These are phyloP conservation scores for Candolleomyces efflorescens DNA, from an alignment of 768 basidiomycete genomes.

Conservation along the genomic window DNA sequence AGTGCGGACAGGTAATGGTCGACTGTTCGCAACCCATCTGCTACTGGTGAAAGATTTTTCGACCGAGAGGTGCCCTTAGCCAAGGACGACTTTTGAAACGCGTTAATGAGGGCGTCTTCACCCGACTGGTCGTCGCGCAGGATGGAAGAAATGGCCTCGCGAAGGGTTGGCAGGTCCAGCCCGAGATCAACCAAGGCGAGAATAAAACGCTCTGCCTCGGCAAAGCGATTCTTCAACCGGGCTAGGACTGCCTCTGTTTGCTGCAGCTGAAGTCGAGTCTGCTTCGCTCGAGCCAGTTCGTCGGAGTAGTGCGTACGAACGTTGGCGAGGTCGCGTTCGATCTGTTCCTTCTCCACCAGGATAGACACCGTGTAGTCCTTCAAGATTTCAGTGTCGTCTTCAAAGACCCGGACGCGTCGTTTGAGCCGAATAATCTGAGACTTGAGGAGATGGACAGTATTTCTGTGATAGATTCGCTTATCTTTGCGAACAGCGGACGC, in stretches of 20 bases:
- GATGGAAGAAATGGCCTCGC: conserved; percentile 23
- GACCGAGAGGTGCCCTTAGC: conserved; percentile 39
- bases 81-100: conserved; percentile 38
- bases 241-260: background rate
- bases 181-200: conserved; percentile 32
- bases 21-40: conserved; percentile 28
- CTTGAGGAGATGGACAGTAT: conserved; percentile 8
- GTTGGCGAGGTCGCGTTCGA: conserved; percentile 22
- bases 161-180: conserved; percentile 28
- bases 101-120: conserved; percentile 39
- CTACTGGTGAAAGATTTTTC: conserved; percentile 26
- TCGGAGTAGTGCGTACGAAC: conserved; percentile 22
- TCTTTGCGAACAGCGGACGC: background rate
- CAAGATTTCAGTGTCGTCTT: conserved; percentile 23
- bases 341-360: conserved; percentile 12
- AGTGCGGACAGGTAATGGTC: conserved; percentile 44
- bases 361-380: conserved; percentile 19
- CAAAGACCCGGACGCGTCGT: conserved; percentile 17
- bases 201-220: conserved; percentile 23
- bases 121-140: conserved; percentile 25
- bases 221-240: conserved; percentile 1
- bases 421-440: conserved; percentile 12
- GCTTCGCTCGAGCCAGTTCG: conserved; percentile 15
- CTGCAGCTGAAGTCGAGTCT: conserved; percentile 14
- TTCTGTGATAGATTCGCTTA: background rate